These are phyloP conservation scores for Gossypium aridum DNA, from an alignment of 441 rosid species.

Conservation along the genomic window DNA sequence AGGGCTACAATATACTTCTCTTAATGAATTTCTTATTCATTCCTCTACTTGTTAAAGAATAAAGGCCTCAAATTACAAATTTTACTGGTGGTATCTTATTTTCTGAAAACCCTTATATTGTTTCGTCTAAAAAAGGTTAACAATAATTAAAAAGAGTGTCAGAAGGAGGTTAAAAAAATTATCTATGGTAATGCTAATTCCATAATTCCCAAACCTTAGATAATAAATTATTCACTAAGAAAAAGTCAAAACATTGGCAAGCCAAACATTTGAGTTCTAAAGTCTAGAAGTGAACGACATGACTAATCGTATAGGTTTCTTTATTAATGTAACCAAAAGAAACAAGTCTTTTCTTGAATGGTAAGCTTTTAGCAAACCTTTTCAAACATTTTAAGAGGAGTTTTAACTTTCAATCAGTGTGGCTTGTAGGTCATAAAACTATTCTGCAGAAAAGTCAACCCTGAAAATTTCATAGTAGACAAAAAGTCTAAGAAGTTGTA, in stretches of 20 bases:
- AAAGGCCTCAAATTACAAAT: not conserved
- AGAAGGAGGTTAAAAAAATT: no score
- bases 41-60: not conserved
- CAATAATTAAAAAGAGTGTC: no score
- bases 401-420: constrained; percentile 16
- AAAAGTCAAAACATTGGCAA: not conserved
- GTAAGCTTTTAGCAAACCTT: no score
- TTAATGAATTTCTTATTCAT: not conserved
- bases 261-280: not conserved
- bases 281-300: not conserved
- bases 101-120: not conserved
- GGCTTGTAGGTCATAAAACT: constrained; percentile 49
- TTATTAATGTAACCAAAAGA: no score
- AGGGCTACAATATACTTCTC: not conserved
- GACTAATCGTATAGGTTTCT: not conserved
- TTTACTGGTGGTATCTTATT: not conserved
- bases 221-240: not conserved
- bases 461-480: constrained; percentile 39
- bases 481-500: constrained; percentile 17
- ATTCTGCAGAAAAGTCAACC: constrained; percentile 70
- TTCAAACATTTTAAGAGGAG: not conserved
- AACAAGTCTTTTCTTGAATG: no score
- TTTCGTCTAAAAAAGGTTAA: no score
- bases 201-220: not conserved
- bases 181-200: not conserved